phyloP scores from a whole-genome alignment of 31 red algal species.

The Endocladia muricata region DNA sequence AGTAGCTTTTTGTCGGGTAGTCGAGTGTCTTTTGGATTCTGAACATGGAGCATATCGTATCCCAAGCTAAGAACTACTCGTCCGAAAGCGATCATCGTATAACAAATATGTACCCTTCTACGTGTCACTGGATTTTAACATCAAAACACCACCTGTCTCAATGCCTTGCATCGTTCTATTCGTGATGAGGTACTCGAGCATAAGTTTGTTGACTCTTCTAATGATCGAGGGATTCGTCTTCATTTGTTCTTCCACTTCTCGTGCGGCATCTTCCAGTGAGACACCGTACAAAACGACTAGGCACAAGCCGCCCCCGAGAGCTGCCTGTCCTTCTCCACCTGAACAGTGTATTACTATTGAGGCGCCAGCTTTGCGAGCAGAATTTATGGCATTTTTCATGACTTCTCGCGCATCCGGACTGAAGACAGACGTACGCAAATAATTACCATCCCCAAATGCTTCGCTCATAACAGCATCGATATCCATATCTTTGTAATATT shows the following conservation, averaged over 20 bases:
- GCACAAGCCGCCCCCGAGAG: conserved; percentile 42
- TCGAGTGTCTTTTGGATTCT: too few relatives aligned
- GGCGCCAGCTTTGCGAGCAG: conserved; percentile 18
- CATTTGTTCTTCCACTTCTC: conserved; percentile 24
- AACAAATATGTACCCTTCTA: too few relatives aligned
- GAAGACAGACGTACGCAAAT: conserved; percentile 55
- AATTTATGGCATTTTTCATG: conserved; percentile 20
- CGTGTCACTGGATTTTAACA: too few relatives aligned
- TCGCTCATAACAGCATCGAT: conserved; percentile 42
- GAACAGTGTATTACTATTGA: conserved; percentile 60
- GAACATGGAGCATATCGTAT: too few relatives aligned
- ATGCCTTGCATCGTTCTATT: conserved; percentile 40
- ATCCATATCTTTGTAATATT: conserved; percentile 18
- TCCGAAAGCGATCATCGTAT: too few relatives aligned
- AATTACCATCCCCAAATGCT: conserved; percentile 42
- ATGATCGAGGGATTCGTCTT: not conserved
- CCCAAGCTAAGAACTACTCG: too few relatives aligned
- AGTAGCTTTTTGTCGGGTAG: too few relatives aligned
- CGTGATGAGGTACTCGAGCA: conserved; percentile 25
- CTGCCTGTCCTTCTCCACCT: conserved; percentile 48
- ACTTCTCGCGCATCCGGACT: not conserved
- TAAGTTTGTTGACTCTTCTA: conserved; percentile 13
- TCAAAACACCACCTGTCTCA: too few relatives aligned
- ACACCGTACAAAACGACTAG: conserved; percentile 32
- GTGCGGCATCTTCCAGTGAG: conserved; percentile 31